Base-by-base conservation (phyloP, 208 protist species). In the Leishmania lainsoni region DNA sequence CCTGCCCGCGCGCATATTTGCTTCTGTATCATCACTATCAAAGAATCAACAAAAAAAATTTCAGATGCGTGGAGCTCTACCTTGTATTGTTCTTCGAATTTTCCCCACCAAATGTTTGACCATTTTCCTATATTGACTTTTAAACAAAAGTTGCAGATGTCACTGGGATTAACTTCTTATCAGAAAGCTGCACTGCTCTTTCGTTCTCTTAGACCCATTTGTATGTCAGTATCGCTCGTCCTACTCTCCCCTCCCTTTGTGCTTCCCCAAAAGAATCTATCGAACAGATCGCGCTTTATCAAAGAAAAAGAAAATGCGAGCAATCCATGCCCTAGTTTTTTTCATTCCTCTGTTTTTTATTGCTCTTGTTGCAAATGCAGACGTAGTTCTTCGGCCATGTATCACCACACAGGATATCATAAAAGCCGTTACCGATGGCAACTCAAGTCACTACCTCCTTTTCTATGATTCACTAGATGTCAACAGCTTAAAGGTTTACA, bases 391-490 rank as follows among this genome's bases (percentile, higher is more conserved):
- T 17, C 58, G 51, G 3, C 4, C 71, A 20, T 83, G 83, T 32
- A 59, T 65, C 10, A 78, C 78, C 1, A 65, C 71, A 29, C 58
- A 83, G n/a, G 39, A 69, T 10, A 42, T 83, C 12, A 29, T 86
- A 1, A 29, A 71, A 9, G 52, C 58, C 1, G 61, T 77, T 16
- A 85, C 73, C 14, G 71, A 80, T 54, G 45, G 6, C 0, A 83
- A 72, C 35, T 49, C 65, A 35, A 84, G 74, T 26, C 86, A 84
- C 32, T n/a, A 80, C 14, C 63, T 89, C 0, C 80, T 89, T 45
- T 85, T 89, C 54, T 84, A 82, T 42, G 86, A 89, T 68, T 80
- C 86, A 20, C 68, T 86, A 10, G 86, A 89, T 48, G 68, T 84
- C 12, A 89, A 69, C 49, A 86, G 79, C 32, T 10, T 87, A 70